Conservation (phyloP, 345 rosid genomes). For the Eucalyptus tenuipes region DNA sequence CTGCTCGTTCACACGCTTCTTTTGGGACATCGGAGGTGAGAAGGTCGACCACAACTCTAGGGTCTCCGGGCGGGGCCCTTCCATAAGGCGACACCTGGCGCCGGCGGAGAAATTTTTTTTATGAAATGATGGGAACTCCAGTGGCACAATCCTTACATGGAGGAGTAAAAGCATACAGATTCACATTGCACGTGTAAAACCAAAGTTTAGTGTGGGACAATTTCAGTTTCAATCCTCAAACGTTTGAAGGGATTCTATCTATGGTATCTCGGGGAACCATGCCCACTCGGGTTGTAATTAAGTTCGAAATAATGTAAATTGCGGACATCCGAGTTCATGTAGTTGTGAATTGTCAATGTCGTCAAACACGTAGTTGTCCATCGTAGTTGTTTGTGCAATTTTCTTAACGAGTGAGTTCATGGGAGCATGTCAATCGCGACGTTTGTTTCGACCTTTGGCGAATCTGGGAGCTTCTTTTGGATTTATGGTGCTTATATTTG, state of each 20-base stretch:
- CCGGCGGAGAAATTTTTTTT: not conserved
- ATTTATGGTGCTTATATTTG: not conserved
- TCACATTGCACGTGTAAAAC: not conserved
- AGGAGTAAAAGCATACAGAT: not conserved
- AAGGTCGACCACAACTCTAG: not conserved
- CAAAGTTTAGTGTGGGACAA: not conserved
- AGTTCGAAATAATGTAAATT: not conserved
- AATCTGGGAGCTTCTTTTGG: not conserved
- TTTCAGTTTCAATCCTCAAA: not conserved
- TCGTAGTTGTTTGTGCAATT: not conserved
- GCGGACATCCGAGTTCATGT: not conserved
- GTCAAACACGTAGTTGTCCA: not conserved
- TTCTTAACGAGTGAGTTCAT: not conserved
- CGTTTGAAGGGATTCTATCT: not conserved
- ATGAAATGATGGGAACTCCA: not conserved
- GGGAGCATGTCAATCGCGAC: rapidly evolving
- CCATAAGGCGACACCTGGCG: not conserved
- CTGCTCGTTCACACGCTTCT: not conserved
- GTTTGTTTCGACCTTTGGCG: not conserved
- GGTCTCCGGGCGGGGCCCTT: not conserved
- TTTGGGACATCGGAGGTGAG: not conserved
- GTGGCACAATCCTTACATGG: not conserved
- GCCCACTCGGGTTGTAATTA: not conserved
- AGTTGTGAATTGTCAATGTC: not conserved
- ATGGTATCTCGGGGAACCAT: not conserved